These are phyloP conservation scores for Syzygium syzygioides DNA, from an alignment of 441 rosid genomes.

Conservation along the genomic window DNA sequence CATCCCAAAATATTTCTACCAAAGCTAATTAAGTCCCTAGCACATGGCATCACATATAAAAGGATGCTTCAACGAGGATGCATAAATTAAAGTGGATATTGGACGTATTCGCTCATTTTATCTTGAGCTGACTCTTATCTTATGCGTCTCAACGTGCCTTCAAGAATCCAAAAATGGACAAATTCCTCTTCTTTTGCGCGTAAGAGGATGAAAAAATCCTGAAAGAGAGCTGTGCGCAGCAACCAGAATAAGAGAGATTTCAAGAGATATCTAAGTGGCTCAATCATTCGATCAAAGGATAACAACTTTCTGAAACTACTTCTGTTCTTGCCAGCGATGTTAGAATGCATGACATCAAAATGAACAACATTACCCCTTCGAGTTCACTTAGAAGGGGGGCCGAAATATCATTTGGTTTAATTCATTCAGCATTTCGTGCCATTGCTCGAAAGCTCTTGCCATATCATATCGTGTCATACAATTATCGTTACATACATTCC, in stretches of 20 bases:
- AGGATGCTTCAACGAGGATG: background rate
- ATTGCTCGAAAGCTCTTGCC: background rate
- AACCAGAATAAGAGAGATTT: too few species aligned
- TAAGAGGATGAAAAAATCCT: background rate
- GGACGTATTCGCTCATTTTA: background rate
- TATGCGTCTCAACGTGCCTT: background rate
- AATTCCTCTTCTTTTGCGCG: too few species aligned
- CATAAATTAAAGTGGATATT: background rate
- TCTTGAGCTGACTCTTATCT: background rate
- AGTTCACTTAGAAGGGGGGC: background rate
- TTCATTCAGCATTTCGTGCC: background rate
- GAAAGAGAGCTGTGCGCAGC: background rate
- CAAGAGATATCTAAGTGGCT: background rate
- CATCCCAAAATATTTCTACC: background rate
- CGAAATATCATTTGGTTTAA: background rate
- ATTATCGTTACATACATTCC: background rate
- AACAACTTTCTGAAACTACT: too few species aligned
- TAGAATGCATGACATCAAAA: too few species aligned
- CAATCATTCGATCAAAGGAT: background rate
- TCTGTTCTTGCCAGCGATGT: too few species aligned
- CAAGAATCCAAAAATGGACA: background rate
- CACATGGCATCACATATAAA: background rate
- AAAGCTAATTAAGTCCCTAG: background rate
- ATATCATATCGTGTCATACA: rapidly evolving
- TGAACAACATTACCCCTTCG: background rate